These are phyloP conservation scores for Fragilaria crotonensis DNA, from an alignment of 108 stramenopile genomes.

Conservation along the genomic window DNA sequence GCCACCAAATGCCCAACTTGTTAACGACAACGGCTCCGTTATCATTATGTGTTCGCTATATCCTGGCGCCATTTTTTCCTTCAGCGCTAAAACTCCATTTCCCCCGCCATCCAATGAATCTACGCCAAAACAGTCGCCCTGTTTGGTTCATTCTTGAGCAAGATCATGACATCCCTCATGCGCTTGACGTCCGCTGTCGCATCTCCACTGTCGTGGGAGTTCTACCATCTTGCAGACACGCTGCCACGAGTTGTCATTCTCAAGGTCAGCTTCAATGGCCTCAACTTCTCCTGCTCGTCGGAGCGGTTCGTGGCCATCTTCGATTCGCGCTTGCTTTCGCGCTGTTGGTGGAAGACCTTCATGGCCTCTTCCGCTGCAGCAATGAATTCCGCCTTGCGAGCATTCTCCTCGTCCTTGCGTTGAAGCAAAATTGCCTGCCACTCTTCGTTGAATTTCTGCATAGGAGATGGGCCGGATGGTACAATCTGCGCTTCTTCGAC, in stretches of 20 bases:
- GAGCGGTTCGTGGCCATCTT: conserved; percentile 79
- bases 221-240: conserved; percentile 84
- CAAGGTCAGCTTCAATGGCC: conserved; percentile 90
- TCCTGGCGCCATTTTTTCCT: too few species aligned
- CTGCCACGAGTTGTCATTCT: conserved; percentile 87
- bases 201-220: conserved; percentile 63
- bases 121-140: too few species aligned
- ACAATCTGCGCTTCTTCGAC: background rate
- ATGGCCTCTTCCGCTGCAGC: conserved; percentile 50
- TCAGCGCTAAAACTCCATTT: too few species aligned
- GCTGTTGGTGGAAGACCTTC: conserved; percentile 54
- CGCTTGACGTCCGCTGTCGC: conserved; percentile 54
- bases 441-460: conserved; percentile 79
- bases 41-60: too few species aligned
- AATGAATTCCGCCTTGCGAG: conserved; percentile 60
- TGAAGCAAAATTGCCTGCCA: conserved; percentile 66
- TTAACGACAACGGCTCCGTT: too few species aligned
- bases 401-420: conserved; percentile 79
- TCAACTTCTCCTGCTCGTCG: conserved; percentile 89
- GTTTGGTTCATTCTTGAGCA: conserved; percentile 79
- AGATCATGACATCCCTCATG: conserved; percentile 78
- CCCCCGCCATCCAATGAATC: too few species aligned
- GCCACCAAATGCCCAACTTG: too few species aligned
- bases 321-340: conserved; percentile 59
- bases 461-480: conserved; percentile 35